Percentiles rank a stretch among this genome's conserved stretches.
These are phyloP conservation scores for Colletotrichum eremochloae DNA, from an alignment of 2,329 filamentous ascomycete genomes.

Conservation along the genomic window DNA sequence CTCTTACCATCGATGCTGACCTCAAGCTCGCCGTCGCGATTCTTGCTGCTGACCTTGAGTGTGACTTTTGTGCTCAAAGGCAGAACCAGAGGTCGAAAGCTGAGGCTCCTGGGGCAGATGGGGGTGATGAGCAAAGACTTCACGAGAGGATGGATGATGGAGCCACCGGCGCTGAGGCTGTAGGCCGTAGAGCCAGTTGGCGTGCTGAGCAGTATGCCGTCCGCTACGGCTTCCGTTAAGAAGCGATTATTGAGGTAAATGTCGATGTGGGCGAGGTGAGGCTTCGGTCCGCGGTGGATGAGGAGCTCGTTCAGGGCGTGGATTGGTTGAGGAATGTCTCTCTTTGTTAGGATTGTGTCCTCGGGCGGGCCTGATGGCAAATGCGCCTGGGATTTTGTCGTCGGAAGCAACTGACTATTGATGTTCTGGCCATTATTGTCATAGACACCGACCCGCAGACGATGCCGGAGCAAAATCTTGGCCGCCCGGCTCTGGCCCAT, in stretches of 20 bases:
- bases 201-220: constrained; percentile 94
- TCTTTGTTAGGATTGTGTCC: constrained; percentile 35
- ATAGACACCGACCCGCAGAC: constrained; percentile 88
- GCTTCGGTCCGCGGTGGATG: constrained; percentile 89
- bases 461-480: constrained; percentile 86
- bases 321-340: constrained; percentile 56
- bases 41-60: constrained; percentile 84
- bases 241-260: constrained; percentile 91
- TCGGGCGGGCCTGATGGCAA: constrained; percentile 46
- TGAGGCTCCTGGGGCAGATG: constrained; percentile 92
- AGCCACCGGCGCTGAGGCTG: constrained; percentile 90
- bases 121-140: constrained; percentile 90
- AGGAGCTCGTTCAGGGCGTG: constrained; percentile 95
- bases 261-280: constrained; percentile 92
- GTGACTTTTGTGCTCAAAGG: constrained; percentile 88
- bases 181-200: constrained; percentile 97
- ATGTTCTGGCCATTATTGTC: constrained; percentile 75
- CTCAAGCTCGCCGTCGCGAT: constrained; percentile 80
- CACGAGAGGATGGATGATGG: constrained; percentile 94
- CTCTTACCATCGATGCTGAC: constrained; percentile 84
- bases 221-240: constrained; percentile 92
- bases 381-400: constrained; percentile 56
- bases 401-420: constrained; percentile 62
- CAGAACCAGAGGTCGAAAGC: constrained; percentile 90
- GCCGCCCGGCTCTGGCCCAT: constrained; percentile 82